A percentile compares a stretch with the other conserved stretches of the same genome.
Evolutionary conservation across 768 basidiomycete genomes (phyloP).

Genomic region (Terana coerulea): DNA sequence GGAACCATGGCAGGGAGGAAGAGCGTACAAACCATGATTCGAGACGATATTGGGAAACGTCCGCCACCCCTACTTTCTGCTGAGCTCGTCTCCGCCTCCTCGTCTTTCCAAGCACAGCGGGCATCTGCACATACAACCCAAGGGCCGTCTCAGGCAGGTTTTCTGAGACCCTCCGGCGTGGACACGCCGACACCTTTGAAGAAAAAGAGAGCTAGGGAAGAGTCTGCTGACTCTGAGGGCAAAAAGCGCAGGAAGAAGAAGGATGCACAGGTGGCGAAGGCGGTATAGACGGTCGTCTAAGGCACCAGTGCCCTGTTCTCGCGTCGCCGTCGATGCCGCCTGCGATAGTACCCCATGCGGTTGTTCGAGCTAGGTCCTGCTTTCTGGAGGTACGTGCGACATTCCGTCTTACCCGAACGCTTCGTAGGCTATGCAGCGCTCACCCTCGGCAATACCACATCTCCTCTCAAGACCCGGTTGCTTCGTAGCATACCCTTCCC

Average conservation of each 20-base stretch:
- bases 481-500: too few species aligned
- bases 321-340: neutral
- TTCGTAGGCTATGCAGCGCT: neutral
- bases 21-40: slow-evolving; percentile 23
- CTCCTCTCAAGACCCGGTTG: too few species aligned
- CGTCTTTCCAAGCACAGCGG: neutral
- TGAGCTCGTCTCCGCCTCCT: neutral
- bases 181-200: slow-evolving; percentile 34
- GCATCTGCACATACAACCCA: neutral
- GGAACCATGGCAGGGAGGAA: slow-evolving; percentile 17
- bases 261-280: neutral
- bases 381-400: neutral
- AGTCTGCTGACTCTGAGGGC: neutral
- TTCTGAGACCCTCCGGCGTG: slow-evolving; percentile 56
- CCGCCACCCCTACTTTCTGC: neutral
- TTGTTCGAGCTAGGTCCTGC: neutral
- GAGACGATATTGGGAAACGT: slow-evolving; percentile 15
- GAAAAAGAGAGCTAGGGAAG: slow-evolving; percentile 13
- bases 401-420: neutral
- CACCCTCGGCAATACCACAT: neutral
- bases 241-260: slow-evolving; percentile 9
- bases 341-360: neutral
- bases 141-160: slow-evolving; percentile 20
- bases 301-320: neutral
- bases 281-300: neutral